phyloP scores from a whole-genome alignment of 73 alveolate species.

The Paramecium caudatum region DNA sequence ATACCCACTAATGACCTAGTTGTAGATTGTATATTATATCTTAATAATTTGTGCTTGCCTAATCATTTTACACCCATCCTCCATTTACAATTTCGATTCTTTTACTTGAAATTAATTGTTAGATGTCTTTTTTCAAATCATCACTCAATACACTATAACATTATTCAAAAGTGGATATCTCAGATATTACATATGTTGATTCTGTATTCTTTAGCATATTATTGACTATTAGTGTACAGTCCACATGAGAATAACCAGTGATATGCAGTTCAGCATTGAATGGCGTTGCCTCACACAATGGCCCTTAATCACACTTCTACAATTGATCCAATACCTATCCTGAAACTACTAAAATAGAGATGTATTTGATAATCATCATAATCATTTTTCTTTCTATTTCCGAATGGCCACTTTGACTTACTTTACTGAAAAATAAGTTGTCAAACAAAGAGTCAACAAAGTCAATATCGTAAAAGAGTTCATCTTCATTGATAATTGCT shows the following conservation, averaged over 20 bases:
- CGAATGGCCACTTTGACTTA: slow-evolving; percentile 15
- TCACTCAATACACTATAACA: not conserved
- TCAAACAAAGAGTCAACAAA: not conserved
- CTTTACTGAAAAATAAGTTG: not conserved
- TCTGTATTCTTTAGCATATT: not conserved
- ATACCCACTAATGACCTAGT: slow-evolving; percentile 51
- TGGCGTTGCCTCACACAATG: slow-evolving; percentile 44
- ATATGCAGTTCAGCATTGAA: slow-evolving; percentile 10
- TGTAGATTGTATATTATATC: slow-evolving; percentile 69
- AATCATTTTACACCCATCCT: slow-evolving; percentile 95
- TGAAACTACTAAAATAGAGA: too few species aligned
- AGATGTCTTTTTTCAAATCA: slow-evolving; percentile 47
- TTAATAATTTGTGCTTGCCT: slow-evolving; percentile 84
- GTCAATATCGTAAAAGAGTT: not conserved
- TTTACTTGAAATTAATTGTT: slow-evolving; percentile 79
- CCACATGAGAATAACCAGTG: slow-evolving; percentile 45
- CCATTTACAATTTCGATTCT: slow-evolving; percentile 94
- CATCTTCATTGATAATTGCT: not conserved
- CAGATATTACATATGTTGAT: not conserved
- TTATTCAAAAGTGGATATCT: slow-evolving; percentile 12
- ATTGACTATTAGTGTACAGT: not conserved
- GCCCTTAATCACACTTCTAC: too few species aligned
- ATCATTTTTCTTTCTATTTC: slow-evolving; percentile 38
- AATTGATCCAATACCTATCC: too few species aligned
- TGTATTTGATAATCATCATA: too few species aligned